phyloP scores from a whole-genome alignment of 1,139 yeast genomes.

The Suhomyces chickasaworum region DNA sequence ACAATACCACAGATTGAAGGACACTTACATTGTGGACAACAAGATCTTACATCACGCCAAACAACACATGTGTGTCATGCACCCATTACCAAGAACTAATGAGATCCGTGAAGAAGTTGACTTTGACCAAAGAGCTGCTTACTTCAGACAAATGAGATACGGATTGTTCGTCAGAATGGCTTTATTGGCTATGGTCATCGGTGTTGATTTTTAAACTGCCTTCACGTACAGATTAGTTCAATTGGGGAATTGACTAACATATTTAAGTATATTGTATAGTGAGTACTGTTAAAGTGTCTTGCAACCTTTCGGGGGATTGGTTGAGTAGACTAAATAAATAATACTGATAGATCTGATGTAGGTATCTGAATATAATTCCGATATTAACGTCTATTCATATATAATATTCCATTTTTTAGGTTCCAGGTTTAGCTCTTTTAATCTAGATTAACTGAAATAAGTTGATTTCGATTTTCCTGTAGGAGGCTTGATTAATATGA shows the following conservation, averaged over 20 bases:
- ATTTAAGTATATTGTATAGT: slow-evolving; percentile 1
- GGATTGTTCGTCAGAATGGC: slow-evolving; percentile 99
- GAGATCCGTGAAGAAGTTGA: slow-evolving; percentile 98
- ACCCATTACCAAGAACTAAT: slow-evolving; percentile 95
- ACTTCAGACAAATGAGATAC: slow-evolving; percentile 98
- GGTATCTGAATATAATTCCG: too few relatives aligned
- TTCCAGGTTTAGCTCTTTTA: too few relatives aligned
- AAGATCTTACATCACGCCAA: slow-evolving; percentile 88
- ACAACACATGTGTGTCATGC: slow-evolving; percentile 98
- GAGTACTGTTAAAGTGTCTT: slow-evolving; percentile 5
- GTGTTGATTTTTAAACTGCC: slow-evolving; percentile 57
- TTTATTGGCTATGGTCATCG: slow-evolving; percentile 94
- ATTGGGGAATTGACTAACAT: slow-evolving; percentile 17
- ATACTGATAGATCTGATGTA: background rate
- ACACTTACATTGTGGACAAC: slow-evolving; percentile 90
- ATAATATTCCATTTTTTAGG: too few relatives aligned
- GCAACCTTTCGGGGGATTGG: slow-evolving; percentile 18
- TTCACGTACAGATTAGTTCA: slow-evolving; percentile 8
- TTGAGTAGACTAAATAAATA: slow-evolving; percentile 4
- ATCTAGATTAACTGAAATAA: background rate
- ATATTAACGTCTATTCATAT: background rate
- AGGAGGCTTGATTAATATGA: background rate
- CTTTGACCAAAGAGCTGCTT: slow-evolving; percentile 98
- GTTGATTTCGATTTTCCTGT: background rate
- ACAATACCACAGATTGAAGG: slow-evolving; percentile 87